Evolutionary conservation across 1,284 basidiomycete species (phyloP).

Genomic region (Peniophora sp.): DNA sequence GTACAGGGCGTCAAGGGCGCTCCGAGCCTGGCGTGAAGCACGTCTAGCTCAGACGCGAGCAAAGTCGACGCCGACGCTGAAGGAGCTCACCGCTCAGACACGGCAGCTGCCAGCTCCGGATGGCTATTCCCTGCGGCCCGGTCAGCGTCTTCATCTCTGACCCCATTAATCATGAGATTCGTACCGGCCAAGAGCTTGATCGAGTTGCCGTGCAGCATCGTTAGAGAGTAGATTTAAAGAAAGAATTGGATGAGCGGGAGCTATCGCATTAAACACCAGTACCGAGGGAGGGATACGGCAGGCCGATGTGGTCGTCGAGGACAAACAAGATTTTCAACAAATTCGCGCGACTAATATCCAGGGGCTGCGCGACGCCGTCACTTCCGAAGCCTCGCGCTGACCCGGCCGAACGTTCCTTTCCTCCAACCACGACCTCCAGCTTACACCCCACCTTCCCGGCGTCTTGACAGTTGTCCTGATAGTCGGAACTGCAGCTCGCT

Average conservation of each 20-base stretch:
- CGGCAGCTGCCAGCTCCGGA: conserved; percentile 90
- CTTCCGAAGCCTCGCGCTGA: too few relatives aligned
- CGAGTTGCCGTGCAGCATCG: conserved; percentile 87
- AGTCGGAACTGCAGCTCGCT: too few relatives aligned
- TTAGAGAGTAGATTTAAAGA: conserved; percentile 4
- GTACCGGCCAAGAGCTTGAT: conserved; percentile 88
- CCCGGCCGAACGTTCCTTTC: too few relatives aligned
- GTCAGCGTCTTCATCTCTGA: too few relatives aligned
- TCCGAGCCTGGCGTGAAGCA: conserved; percentile 69
- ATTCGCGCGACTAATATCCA: too few relatives aligned
- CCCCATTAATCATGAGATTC: too few relatives aligned
- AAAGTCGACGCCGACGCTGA: conserved; percentile 35
- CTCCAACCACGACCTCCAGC: too few relatives aligned
- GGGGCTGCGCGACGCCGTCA: too few relatives aligned
- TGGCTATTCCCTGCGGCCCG: conserved; percentile 96
- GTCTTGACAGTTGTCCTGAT: too few relatives aligned
- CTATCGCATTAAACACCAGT: conserved; percentile 13
- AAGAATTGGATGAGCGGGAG: not conserved
- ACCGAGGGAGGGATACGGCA: conserved; percentile 23
- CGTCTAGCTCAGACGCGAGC: conserved; percentile 22
- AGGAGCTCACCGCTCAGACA: conserved; percentile 88
- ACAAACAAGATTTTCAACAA: too few relatives aligned
- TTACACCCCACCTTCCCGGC: too few relatives aligned
- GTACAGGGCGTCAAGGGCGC: conserved; percentile 86
- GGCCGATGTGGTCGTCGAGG: conserved; percentile 10